These are phyloP conservation scores for Malassezia caprae DNA, from an alignment of 1,284 basidiomycete genomes.

Conservation along the genomic window DNA sequence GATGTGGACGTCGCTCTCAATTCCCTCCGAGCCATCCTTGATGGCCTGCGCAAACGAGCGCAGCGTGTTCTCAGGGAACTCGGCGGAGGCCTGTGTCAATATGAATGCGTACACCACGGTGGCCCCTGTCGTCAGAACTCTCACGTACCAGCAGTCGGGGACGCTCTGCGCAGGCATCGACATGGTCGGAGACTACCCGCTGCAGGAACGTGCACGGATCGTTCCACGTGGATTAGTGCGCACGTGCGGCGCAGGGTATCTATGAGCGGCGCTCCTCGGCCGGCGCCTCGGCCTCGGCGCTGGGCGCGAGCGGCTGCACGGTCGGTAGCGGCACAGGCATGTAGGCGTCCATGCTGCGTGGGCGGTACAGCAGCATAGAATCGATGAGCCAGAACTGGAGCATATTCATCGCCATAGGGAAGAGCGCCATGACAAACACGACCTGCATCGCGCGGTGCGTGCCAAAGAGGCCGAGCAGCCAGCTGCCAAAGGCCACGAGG, in stretches of 20 bases:
- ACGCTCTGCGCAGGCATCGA: not conserved
- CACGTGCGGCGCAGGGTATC: not conserved
- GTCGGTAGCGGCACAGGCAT: not conserved
- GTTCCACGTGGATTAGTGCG: not conserved
- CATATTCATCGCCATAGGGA: constrained; percentile 75
- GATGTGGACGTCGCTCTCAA: constrained; percentile 72
- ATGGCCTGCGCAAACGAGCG: constrained; percentile 45
- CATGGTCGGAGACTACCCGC: not conserved
- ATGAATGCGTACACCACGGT: constrained; percentile 29
- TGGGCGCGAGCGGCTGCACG: not conserved
- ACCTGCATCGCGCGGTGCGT: constrained; percentile 50
- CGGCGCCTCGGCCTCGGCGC: not conserved
- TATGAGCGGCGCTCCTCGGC: not conserved
- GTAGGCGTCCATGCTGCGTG: constrained; percentile 7
- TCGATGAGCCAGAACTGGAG: constrained; percentile 47
- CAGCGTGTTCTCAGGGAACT: constrained; percentile 47
- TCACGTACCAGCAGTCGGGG: constrained; percentile 17
- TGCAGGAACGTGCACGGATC: not conserved
- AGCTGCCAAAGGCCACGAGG: constrained; percentile 65
- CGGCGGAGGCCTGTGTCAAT: constrained; percentile 33
- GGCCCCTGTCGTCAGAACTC: constrained; percentile 22
- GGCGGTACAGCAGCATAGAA: constrained; percentile 39
- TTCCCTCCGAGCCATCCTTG: constrained; percentile 42
- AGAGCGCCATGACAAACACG: constrained; percentile 68
- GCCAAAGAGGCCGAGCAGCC: constrained; percentile 71